Base-by-base conservation (phyloP, 768 basidiomycete species). In the Pholiota molesta region DNA sequence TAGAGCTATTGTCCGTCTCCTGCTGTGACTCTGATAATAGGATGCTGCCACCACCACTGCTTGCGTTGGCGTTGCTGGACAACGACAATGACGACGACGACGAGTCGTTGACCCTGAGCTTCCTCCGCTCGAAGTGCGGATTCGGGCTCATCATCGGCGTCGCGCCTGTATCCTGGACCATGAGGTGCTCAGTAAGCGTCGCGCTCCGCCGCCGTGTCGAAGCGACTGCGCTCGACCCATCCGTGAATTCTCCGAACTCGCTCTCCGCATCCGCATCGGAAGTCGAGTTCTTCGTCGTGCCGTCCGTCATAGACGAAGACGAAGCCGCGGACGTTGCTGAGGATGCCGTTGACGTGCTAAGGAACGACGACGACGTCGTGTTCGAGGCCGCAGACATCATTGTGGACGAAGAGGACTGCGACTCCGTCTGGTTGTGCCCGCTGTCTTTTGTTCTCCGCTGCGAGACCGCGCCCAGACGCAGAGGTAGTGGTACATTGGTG, bases 121-220 rank as follows among this genome's bases (percentile, higher is more conserved):
- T 70, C 39, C 67, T 72, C 65, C 72, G 72, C 31, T 73, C 70
- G 60, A 81, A 85, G 35, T 74, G 77, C 26, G 80, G 80, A 60
- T 82, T 83, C 2, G 83, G 82, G 65, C 79, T 81, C 75, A 82
- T 76, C 16, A 75, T 79, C 9, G 78, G 82, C 26, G 80, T 82
- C 42, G 80, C 80, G 33, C 81, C 82, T n/a, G 82, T 81, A 69
- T 85, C 79, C 28, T 76, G 71, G 7, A 82, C 78, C 62, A 83
- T 79, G 35, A 80, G 73, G 19, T 51, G 62, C 28, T 57, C 62
- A 29, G 59, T 52, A 23, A 52, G 56, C 29, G 58, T 58, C 21
- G 52, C 51, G 42, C 49, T 54, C 40, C 54, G 31, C 49, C 14
- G 42, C 14, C 55, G 42, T 0, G 49, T 16, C 42, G 26, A 6